Base-by-base conservation (phyloP, 495 filamentous ascomycete genomes). In the Penicillium alfredii region DNA sequence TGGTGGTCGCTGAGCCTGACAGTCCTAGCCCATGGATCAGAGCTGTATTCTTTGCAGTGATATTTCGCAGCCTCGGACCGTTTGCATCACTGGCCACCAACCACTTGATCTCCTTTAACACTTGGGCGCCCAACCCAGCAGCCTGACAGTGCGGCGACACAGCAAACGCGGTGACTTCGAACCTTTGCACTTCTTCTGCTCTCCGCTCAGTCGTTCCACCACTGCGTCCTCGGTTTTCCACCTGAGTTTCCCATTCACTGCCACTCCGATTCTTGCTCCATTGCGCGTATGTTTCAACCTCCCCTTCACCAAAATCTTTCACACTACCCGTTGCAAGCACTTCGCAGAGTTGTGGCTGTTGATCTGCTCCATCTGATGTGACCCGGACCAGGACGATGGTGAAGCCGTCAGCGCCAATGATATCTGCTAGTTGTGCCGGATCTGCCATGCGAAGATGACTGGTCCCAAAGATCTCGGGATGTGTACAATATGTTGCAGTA, bases 241-340 rank as follows among this genome's bases (percentile, higher is more conserved):
- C 6, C 26, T 4, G n/a, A 13, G 4, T 29, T 6, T 5, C 26
- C 26, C 26, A 29, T 11, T 29, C 26, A 29, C 26, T 5, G 5
- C 26, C 26, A 29, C 26, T 11, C 26, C 4, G n/a, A 29, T 29
- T 29, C 26, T 29, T 29, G n/a, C n/a, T n/a, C n/a, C n/a, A n/a
- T n/a, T n/a, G n/a, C 10, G 26, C 26, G n/a, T 29, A 29, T 11
- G 26, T 6, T 29, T 5, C 26, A 4, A 29, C 26, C 4, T 29
- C 6, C 26, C 26, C 26, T 6, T 29, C 26, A 11, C 26, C 26
- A 29, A 29, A 29, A 11, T 29, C 26, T 29, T 29, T 29, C 26
- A 29, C 26, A 11, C 26, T 29, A 11, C 26, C 26, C 4, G 26
- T 29, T 29, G 26, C 26, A 11, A 29, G 5, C 5, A 29, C 26